A percentile compares a stretch with the other conserved stretches of the same genome.
These are phyloP conservation scores for Talaromyces trachyspermus DNA, from an alignment of 495 filamentous ascomycete genomes.

Conservation along the genomic window DNA sequence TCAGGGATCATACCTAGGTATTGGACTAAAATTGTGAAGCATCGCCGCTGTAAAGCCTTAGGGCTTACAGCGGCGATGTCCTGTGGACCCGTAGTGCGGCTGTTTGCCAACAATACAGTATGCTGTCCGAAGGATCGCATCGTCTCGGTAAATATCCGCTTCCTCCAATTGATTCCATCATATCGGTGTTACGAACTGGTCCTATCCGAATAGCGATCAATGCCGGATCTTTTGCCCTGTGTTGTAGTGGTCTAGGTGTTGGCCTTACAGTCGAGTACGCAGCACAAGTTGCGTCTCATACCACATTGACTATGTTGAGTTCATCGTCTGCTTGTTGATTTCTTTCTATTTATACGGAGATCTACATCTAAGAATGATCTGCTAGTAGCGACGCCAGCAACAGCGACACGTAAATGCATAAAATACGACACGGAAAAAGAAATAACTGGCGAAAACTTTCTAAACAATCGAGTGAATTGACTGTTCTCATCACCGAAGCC, in stretches of 20 bases:
- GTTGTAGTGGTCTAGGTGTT: neutral
- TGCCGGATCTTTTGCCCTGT: slow-evolving; percentile 1
- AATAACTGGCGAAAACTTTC: neutral
- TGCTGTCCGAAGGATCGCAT: neutral
- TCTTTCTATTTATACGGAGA: neutral
- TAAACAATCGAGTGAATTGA: slow-evolving; percentile 3
- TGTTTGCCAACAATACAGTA: too few species aligned
- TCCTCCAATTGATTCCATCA: slow-evolving; percentile 1
- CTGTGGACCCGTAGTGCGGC: too few species aligned
- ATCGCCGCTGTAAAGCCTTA: too few species aligned
- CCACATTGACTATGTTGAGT: neutral
- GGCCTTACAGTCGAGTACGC: neutral
- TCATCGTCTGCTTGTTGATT: too few species aligned
- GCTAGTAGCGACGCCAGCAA: neutral
- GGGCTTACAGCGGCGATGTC: too few species aligned
- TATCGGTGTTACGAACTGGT: neutral
- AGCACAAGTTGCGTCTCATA: slow-evolving; percentile 3
- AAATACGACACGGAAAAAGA: neutral
- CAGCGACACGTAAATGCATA: neutral
- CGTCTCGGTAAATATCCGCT: neutral
- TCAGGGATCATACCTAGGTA: too few species aligned
- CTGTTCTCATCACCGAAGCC: neutral
- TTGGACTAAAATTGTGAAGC: too few species aligned
- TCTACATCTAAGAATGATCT: neutral
- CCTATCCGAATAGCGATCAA: neutral